Evolutionary conservation across 345 rosid genomes (phyloP).

Genomic region (Cardamine chenopodiifolia): DNA sequence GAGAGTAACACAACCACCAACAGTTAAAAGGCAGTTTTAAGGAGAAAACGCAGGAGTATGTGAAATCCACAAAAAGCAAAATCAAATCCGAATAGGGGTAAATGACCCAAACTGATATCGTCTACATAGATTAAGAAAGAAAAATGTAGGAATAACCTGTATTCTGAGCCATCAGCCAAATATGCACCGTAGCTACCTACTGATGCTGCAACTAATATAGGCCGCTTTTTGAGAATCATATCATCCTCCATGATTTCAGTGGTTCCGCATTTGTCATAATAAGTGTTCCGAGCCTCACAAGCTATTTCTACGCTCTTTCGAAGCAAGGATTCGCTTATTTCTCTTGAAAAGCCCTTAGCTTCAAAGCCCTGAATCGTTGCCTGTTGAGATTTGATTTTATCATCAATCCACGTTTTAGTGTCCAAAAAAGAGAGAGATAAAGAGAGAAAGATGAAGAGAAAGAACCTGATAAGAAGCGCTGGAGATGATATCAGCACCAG

Average conservation of each 20-base stretch:
- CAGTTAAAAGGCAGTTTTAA: background rate
- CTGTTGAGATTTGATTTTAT: constrained; percentile 47
- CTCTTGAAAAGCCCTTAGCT: constrained; percentile 66
- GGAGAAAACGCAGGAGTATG: background rate
- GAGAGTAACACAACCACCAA: constrained; percentile 24
- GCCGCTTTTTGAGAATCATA: constrained; percentile 52
- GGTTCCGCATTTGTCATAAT: constrained; percentile 47
- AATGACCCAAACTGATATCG: no score
- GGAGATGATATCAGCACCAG: constrained; percentile 80
- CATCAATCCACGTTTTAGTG: constrained; percentile 21
- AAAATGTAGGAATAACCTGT: constrained; percentile 52
- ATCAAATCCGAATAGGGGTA: no score
- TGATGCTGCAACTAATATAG: constrained; percentile 76
- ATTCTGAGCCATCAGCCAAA: constrained; percentile 89
- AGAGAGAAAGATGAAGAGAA: background rate
- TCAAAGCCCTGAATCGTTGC: constrained; percentile 83
- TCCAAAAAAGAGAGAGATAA: background rate
- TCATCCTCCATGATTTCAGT: constrained; percentile 20
- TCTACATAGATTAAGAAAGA: background rate
- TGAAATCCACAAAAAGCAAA: constrained; percentile 10
- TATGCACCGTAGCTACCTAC: constrained; percentile 89
- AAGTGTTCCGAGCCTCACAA: constrained; percentile 61
- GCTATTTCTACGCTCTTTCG: constrained; percentile 72
- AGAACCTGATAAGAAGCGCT: constrained; percentile 76
- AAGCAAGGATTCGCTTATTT: constrained; percentile 62